Percentiles rank a stretch among this genome's conserved stretches.
These are phyloP conservation scores for Sporothrix humicola DNA, from an alignment of 2,329 filamentous ascomycete species.

Conservation along the genomic window DNA sequence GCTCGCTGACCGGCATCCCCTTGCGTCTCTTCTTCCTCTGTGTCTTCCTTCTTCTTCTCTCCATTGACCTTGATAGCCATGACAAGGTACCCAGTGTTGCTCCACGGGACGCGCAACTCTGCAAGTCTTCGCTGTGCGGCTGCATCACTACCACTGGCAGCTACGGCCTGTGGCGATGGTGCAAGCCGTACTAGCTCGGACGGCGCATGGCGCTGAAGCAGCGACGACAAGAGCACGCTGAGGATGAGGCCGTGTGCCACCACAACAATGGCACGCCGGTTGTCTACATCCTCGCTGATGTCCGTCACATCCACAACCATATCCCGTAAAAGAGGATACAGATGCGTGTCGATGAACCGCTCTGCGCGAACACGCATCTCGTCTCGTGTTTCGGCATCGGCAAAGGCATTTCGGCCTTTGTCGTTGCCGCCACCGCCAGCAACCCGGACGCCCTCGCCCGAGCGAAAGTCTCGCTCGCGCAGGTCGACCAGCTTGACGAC, in stretches of 20 bases:
- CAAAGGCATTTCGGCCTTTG: slow-evolving; percentile 29
- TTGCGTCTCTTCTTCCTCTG: not conserved
- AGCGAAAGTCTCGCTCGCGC: slow-evolving; percentile 77
- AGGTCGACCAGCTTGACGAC: slow-evolving; percentile 57
- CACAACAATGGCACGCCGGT: slow-evolving; percentile 59
- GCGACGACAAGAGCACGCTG: slow-evolving; percentile 66
- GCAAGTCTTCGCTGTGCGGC: slow-evolving; percentile 27
- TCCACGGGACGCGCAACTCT: slow-evolving; percentile 51
- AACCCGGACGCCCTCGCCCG: slow-evolving; percentile 69
- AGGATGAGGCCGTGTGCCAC: slow-evolving; percentile 87
- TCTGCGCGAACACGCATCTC: slow-evolving; percentile 69
- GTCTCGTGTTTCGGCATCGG: slow-evolving; percentile 69
- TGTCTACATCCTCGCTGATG: not conserved
- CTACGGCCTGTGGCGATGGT: slow-evolving; percentile 33
- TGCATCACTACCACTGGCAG: not conserved
- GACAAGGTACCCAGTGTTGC: slow-evolving; percentile 59
- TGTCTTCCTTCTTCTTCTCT: not conserved
- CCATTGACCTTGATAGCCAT: slow-evolving; percentile 27
- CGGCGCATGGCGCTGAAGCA: slow-evolving; percentile 61
- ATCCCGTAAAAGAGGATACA: slow-evolving; percentile 60
- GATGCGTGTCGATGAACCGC: slow-evolving; percentile 67
- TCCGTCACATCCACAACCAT: slow-evolving; percentile 33
- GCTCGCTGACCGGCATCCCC: not conserved
- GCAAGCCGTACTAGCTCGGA: slow-evolving; percentile 38
- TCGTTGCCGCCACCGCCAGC: slow-evolving; percentile 37